Base-by-base conservation (phyloP, 23 red algal species). In the Gracilariopsis chorda region DNA sequence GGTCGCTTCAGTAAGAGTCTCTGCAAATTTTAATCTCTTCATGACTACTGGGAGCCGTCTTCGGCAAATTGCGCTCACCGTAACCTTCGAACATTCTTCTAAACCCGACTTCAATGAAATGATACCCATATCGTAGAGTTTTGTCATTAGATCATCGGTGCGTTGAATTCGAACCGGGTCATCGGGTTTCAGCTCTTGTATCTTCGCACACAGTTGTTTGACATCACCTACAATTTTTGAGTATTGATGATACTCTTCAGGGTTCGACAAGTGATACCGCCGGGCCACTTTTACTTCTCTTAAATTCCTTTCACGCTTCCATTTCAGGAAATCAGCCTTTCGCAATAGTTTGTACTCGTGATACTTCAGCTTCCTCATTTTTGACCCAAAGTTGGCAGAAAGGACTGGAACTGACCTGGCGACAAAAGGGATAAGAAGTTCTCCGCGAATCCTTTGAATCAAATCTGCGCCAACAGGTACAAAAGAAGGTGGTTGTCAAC, bases 271-370 rank as follows among this genome's bases (percentile, higher is more conserved):
- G 48, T 90, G 90, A 86, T 99, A 99, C 17, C 97, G 86, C 33
- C 97, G 83, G 24, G 86, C 84, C 30, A 96, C 82, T 63, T 88
- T 73, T 13, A 86, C 74, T 41, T 93, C 94, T 39, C 94, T 93
- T 23, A 90, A 81, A 32, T 81, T 69, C 8, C 25, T 78, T 20
- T 99, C 97, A 45, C 84, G 80, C 84, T 95, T 99, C 97, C 97
- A 99, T 87, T 99, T 88, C 28, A 95, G 85, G 41, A 99, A 95
- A 84, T 99, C 93, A 39, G 90, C 88, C 48, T 94, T 96, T 48
- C 92, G 87, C 23, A 99, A 85, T 3, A 99, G 92, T 57, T 93
- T 95, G 67, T 94, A 95, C 59, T 99, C 97, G 86, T 99, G 97
- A 83, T 94, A 86, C 55, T 95, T 95, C 29, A 99, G 70, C 83